Evolutionary conservation across 331 rosid species (phyloP).

Genomic region (Rosa hybrid): DNA sequence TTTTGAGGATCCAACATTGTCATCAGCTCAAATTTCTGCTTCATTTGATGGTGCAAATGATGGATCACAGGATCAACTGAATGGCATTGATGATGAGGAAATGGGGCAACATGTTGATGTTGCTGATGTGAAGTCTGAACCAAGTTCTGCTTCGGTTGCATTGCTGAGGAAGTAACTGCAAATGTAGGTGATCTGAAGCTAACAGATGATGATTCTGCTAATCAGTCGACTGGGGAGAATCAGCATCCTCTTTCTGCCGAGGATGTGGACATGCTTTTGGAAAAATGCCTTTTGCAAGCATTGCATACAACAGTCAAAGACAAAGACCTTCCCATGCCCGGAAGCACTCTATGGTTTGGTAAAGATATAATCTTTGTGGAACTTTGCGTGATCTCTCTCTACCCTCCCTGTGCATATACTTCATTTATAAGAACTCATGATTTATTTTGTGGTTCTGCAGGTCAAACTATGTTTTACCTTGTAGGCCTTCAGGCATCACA

Average conservation of each 20-base stretch:
- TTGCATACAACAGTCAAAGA: conserved; percentile 85
- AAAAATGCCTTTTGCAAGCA: conserved; percentile 91
- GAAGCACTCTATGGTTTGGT: conserved; percentile 86
- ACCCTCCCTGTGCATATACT: not conserved
- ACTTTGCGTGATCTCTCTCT: not conserved
- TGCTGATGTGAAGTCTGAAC: conserved; percentile 37
- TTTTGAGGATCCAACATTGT: conserved; percentile 73
- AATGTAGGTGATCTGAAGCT: conserved; percentile 59
- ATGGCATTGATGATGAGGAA: conserved; percentile 23
- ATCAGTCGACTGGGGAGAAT: conserved; percentile 41
- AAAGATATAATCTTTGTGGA: not conserved
- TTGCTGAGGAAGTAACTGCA: conserved; percentile 41
- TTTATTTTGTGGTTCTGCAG: conserved; percentile 37
- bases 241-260: conserved; percentile 59
- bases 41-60: conserved; percentile 35
- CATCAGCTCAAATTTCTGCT: conserved; percentile 43
- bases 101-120: conserved; percentile 38
- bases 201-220: conserved; percentile 39
- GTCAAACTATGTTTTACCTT: conserved; percentile 85
- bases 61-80: conserved; percentile 42
- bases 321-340: conserved; percentile 87
- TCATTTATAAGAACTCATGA: not conserved
- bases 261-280: conserved; percentile 76
- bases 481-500: conserved; percentile 83
- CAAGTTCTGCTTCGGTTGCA: conserved; percentile 22